Base-by-base conservation (phyloP, 202 grass and related monocot genomes). In the Thinopyrum obtusiflorum region DNA sequence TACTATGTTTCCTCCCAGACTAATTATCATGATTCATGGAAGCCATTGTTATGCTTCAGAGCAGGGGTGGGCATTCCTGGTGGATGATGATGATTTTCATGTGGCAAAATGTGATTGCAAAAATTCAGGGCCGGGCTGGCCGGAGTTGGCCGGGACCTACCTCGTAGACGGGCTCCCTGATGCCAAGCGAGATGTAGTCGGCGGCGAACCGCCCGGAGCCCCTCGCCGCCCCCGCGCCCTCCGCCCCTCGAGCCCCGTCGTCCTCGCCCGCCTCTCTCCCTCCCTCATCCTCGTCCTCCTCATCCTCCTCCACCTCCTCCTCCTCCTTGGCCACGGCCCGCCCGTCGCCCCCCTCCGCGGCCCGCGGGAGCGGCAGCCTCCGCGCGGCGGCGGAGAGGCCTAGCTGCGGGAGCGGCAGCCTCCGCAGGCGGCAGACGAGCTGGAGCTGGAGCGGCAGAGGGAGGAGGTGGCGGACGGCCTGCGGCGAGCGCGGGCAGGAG, bases 141-240 rank as follows among this genome's bases (percentile, higher is more conserved):
- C n/a, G 29, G 62, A 60, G 33, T 37, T 24, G 4, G 59, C 66
- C 32, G 0, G 24, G 12, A 24, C 67, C 27, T 82, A 98, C 97
- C 93, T 96, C 97, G 79, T 98, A 98, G 27, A 90, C 91, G 20
- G 96, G 93, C 53, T 96, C 93, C 88, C 62, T 96, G 87, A 98
- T 87, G 25, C 97, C 92, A 4, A 98, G 97, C 57, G 97, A 96
- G 28, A 90, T 61, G 68, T 91, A 92, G 78, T 98, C 97, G 24
- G 81, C 79, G 33, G 91, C 49, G 39, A 90, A 86, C 18, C 87
- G 63, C 0, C 89, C 77, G 53, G 81, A 78, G 0, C 27, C 75
- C 79, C 57, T 87, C 28, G 72, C 31, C 4, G 61, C 73, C 17
- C 44, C 87, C 49, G 25, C 65, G 7, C 72, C 59, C 4, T 76